These are phyloP conservation scores for Adansonia gregorii DNA, from an alignment of 441 rosid species.

Conservation along the genomic window DNA sequence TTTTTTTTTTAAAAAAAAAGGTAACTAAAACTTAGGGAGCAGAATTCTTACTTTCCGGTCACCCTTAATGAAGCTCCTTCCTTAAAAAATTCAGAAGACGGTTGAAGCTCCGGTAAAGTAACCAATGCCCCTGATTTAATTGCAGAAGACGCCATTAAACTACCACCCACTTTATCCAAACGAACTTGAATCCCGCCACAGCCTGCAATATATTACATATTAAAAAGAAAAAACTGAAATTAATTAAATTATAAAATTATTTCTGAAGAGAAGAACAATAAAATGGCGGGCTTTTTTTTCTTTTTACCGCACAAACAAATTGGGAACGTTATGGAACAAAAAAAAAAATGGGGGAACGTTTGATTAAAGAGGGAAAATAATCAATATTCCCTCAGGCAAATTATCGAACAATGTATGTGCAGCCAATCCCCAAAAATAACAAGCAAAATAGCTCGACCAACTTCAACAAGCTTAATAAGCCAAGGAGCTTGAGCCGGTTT, in stretches of 20 bases:
- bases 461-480: neutral
- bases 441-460: neutral
- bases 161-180: neutral
- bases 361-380: no score
- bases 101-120: constrained; percentile 50
- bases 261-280: neutral
- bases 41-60: constrained; percentile 60
- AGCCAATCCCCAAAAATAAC: neutral
- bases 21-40: neutral
- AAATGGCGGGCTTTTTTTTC: neutral
- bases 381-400: neutral
- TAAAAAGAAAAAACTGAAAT: neutral
- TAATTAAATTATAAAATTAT: neutral
- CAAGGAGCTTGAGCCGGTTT: neutral
- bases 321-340: neutral
- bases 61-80: constrained; percentile 71
- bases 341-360: neutral
- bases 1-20: neutral
- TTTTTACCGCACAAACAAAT: neutral
- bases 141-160: constrained; percentile 48
- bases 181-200: neutral
- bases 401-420: neutral
- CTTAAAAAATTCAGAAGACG: constrained; percentile 57
- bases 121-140: constrained; percentile 57
- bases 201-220: neutral